Base-by-base conservation (phyloP, 768 basidiomycete species). In the Leccinum boreale region DNA sequence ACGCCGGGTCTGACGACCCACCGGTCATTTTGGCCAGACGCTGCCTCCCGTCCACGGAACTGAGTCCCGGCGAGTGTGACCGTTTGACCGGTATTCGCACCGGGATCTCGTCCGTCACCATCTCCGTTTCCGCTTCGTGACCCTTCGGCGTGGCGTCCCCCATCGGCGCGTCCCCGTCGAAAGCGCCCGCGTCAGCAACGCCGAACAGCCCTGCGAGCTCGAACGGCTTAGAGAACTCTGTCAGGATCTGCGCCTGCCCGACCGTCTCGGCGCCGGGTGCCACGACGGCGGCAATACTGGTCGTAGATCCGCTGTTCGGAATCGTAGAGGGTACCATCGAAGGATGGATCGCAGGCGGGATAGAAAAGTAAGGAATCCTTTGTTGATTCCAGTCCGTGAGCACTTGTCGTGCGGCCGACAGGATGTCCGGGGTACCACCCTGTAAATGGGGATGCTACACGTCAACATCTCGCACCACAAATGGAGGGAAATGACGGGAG, bases 331-430 rank as follows among this genome's bases (percentile, higher is more conserved):
- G 88, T 56, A 92, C 78, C 31, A 83, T 79, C 1, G 91, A 92
- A 0, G 92, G 87, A 69, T 95, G 92, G 2, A 91, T 70, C 8
- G 77, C 67, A 0, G 96, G 94, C 9, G 94, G 93, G 2, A 77
- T 70, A 4, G 93, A 91, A 75, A 81, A 91, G 74, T 92, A 98
- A 0, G 92, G 89, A 11, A 98, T 96, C 68, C 93, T 96, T 70
- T 97, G 94, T 57, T 92, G 85, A 66, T 98, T 98, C 95, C 96
- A 99, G 69, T 99, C 94, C 50, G 78, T 83, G 1, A 98, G 73
- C 23, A 98, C 81, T 14, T 88, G 85, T 31, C 92, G 86, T 0
- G 95, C 93, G 0, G 93, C 83, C 4, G 89, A 79, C 45, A 87
- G 83, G 28, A 95, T 71, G 71, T 98, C 94, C 1, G 96, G 95